Evolutionary conservation across 23 red algal species (phyloP).

Genomic region (Agarophyton chilense): DNA sequence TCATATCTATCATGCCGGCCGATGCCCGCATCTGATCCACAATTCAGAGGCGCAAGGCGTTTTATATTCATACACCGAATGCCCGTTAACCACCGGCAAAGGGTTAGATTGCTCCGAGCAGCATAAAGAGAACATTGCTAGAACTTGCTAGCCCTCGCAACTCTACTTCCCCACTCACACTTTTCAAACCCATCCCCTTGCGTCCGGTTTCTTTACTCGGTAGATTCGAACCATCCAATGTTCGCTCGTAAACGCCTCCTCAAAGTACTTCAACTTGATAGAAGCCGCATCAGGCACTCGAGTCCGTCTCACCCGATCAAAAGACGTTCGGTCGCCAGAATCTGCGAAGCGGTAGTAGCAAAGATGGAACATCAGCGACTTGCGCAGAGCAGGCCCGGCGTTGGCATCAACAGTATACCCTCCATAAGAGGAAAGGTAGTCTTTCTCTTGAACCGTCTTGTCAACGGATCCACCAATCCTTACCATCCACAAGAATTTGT

Average conservation of each 20-base stretch:
- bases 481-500: slow-evolving; percentile 99
- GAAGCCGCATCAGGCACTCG: slow-evolving; percentile 46
- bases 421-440: slow-evolving; percentile 86
- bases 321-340: slow-evolving; percentile 22
- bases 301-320: slow-evolving; percentile 81
- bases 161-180: no score
- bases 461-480: slow-evolving; percentile 93
- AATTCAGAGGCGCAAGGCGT: no score
- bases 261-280: slow-evolving; percentile 92
- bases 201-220: slow-evolving; percentile 90
- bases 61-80: no score
- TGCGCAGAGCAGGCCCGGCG: slow-evolving; percentile 72
- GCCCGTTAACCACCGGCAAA: no score
- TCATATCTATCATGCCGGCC: no score
- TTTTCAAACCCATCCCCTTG: slow-evolving; percentile 61
- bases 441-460: slow-evolving; percentile 83
- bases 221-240: slow-evolving; percentile 99
- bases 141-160: no score
- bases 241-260: slow-evolving; percentile 98
- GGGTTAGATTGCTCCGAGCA: no score
- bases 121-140: no score
- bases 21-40: no score
- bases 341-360: slow-evolving; percentile 97
- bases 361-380: slow-evolving; percentile 93
- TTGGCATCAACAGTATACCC: slow-evolving; percentile 77